Evolutionary conservation across 129 eudicot species (phyloP).

Genomic region (Chrysanthemum lavandulifolium): DNA sequence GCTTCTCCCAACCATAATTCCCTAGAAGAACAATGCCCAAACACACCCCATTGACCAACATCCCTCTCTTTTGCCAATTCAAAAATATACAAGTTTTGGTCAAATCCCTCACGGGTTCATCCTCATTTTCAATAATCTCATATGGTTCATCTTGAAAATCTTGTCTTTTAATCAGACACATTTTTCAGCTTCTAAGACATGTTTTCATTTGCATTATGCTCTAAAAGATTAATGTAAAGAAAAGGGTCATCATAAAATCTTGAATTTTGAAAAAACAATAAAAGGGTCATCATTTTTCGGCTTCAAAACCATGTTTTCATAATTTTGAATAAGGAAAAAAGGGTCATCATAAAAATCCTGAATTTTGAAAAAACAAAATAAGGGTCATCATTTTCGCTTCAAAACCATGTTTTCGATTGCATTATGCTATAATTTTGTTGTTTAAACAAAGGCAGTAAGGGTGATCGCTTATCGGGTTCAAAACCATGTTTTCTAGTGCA

Average conservation of each 20-base stretch:
- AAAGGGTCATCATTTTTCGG: no score
- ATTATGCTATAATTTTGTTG: no score
- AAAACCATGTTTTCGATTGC: no score
- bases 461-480: no score
- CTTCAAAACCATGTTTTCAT: no score
- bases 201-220: constrained; percentile 21
- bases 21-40: constrained; percentile 1
- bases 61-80: constrained; percentile 28
- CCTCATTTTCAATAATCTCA: constrained; percentile 7
- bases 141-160: neutral
- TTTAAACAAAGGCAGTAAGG: no score
- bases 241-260: no score
- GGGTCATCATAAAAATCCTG: no score
- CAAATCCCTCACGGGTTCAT: constrained; percentile 17
- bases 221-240: constrained; percentile 33
- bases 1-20: constrained; percentile 20
- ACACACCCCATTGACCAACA: constrained; percentile 37
- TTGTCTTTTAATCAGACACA: neutral
- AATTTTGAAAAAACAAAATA: no score
- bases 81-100: constrained; percentile 17
- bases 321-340: no score
- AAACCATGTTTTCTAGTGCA: neutral
- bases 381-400: no score
- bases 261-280: no score
- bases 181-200: neutral